Base-by-base conservation (phyloP, 2,329 filamentous ascomycete species). In the Colletotrichum simmondsii region DNA sequence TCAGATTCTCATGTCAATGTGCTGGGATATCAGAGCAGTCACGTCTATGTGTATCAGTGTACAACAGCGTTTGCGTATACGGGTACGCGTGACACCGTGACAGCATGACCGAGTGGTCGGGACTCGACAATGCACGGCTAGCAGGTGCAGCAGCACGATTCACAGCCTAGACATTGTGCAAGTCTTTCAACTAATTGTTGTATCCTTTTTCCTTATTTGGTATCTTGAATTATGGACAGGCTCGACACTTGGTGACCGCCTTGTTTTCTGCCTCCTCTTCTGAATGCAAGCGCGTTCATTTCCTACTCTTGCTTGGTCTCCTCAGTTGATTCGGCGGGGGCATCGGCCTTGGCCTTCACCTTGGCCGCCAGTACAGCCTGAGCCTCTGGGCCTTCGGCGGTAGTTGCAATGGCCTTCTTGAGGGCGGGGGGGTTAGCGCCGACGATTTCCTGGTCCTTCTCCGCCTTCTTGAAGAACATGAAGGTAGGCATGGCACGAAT, bases 401-500 rank as follows among this genome's bases (percentile, higher is more conserved):
- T 26, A 4, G 26, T 26, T 26, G 26, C 26, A 28, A 86, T 77
- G n/a, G 85, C 77, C 32, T 74, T 82, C 83, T 90, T 83, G 72
- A 97, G 85, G n/a, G 88, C 91, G 61, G 83, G 82, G n/a, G 92
- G 92, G 85, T 95, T 95, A 78, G 95, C 95, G 75, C 95, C 95
- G 32, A 97, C 90, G 71, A 98, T 85, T 84, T 94, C 92, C 56
- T 85, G 87, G 46, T 91, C 83, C 87, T 94, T 93, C 82, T 94
- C 82, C 76, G 93, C 95, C 77, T 92, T 84, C 89, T 95, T 94
- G 90, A 95, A 98, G 80, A 97, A 83, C 69, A 93, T 80, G 86
- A 98, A 98, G 32, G 95, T 97, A 68, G 96, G 95, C 95, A 98
- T 98, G 81, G 95, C 95, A 78, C 94, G 91, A 82, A 98, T 90